Base-by-base conservation (phyloP, 768 basidiomycete genomes). In the Boletellus sp. region DNA sequence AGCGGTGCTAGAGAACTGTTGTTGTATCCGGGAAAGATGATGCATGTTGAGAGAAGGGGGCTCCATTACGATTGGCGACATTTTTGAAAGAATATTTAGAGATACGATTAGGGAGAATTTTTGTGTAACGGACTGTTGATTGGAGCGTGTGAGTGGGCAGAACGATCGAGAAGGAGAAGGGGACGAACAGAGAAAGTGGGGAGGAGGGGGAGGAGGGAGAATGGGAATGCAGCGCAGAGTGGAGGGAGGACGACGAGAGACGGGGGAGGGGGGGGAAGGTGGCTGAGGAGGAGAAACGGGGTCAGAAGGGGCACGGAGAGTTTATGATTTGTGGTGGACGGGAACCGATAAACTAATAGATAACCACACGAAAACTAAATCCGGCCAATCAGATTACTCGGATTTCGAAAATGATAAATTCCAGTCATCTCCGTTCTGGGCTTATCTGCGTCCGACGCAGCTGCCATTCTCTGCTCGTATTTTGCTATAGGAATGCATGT, bases 21-120 rank as follows among this genome's bases (percentile, higher is more conserved):
- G 74, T 43, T 77, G 76, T 59, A 80, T 67, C 42, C 77, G 73
- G 32, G 77, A 71, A 62, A 80, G 71, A 57, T 70, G 74, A 53
- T 77, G 79, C 66, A 80, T 74, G 68, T 69, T 74, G 59, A 80
- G 59, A 28, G 75, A 69, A 38, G 79, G 78, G 31, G 77, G 64
- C 63, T 83, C 79, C 56, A 83, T 72, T 55, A 80, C 74, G 63
- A 82, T 76, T 63, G 79, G 75, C 42, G 80, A 74, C 81, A 81
- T 81, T 66, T 65, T 65, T 63, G 53, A 50, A 49, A 38, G 45
- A 57, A 32, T 52, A 65, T 62, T 54, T 64, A 67, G 62, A 57
- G 67, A 69, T 68, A 57, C 47, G 65, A 69, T 67, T 66, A 66
- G 57, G 60, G 35, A 38, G 48, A 42, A 53, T 11, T 56, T 48